Base-by-base conservation (phyloP, 192 early-diverging fungal genomes). In the Backusella liffmaniae region DNA sequence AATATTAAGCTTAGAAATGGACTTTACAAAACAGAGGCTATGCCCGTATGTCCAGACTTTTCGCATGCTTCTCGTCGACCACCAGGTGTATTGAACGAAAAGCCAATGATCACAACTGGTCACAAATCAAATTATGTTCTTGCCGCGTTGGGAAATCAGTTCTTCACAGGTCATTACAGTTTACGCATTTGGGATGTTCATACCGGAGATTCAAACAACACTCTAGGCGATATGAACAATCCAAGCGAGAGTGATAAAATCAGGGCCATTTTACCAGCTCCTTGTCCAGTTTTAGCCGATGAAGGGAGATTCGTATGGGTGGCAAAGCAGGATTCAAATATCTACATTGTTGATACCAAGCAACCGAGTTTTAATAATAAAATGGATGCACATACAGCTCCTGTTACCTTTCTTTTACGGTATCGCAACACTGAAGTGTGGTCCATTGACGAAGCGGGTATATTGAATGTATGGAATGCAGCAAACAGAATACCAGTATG, bases 291-390 rank as follows among this genome's bases (percentile, higher is more conserved):
- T n/a, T 71, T 83, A 4, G 82, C 77, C 12, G 85, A 91, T 21
- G 84, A 91, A 41, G 91, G 91, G 15, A 79, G 87, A 32, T 91
- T 85, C 73, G 44, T 93, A 21, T 94, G 93, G 93, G 84, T 84
- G 29, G 88, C 87, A 8, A 79, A 87, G 66, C 85, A 88, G 12
- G 91, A 91, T 32, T 90, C 92, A 0, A 83, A 86, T 15, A 71
- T 94, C 0, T 78, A 87, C 39, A 85, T 87, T n/a, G 76, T 92
- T 12, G 88, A 92, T 74, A 71, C 23, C 4, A 1, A 9, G 1
- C 56, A 62, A 9, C 56, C 56, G 23, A 62, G 9, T 10, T 62
- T 26, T 29, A 62, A 62, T 26, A 62, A 12, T 29, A 26, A 29
- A 29, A 21, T 39, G 67, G 67, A 35, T 23, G 21, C 8, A 9